Evolutionary conservation across 2,329 filamentous ascomycete genomes (phyloP), one percentile per base, ranked within the genome.

Genomic region (Claviceps arundinis): DNA sequence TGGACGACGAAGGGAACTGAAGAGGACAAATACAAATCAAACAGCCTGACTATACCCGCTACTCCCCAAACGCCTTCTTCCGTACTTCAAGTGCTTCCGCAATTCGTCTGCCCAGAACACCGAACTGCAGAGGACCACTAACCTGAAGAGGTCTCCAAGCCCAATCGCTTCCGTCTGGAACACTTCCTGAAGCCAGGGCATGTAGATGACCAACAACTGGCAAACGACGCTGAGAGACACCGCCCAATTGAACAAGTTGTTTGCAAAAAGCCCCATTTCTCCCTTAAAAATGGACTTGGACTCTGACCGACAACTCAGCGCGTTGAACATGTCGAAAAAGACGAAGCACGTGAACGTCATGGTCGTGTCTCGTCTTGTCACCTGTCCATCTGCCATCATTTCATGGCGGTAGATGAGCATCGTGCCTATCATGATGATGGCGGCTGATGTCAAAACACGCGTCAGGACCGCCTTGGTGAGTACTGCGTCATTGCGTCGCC

Each of bases 261-360:
- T 98, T 8, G 84, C 82, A 53, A 93, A 86, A 13, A 95, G 67
- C 8, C 85, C 81, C 49, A 95, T 76, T 65, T 98, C 90, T 42
- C 93, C 91, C 26, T 85, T 78, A 3, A 98, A 77, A 5, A 98
- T 76, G 11, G 87, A 94, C 67, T 97, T 97, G 56, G 80, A 82
- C 64, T 95, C 90, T 7, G 87, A 94, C 47, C 93, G 87, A 69
- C 93, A 98, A 16, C 88, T 85, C 22, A 98, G 75, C 1, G 93
- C 93, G 68, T 98, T 97, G 75, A 97, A 96, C 93, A 98, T 98
- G 74, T 98, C 93, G 68, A 97, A 98, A 51, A 98, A 80, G 46
- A 98, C 93, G 64, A 98, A 98, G 70, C 90, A 95, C 5, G 93
- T 98, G 65, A 98, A 98, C 0, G 93, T 97, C 87, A 98, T 96